Evolutionary conservation across 1,284 basidiomycete species (phyloP).

Genomic region (Sphaerobolus stellatus): DNA sequence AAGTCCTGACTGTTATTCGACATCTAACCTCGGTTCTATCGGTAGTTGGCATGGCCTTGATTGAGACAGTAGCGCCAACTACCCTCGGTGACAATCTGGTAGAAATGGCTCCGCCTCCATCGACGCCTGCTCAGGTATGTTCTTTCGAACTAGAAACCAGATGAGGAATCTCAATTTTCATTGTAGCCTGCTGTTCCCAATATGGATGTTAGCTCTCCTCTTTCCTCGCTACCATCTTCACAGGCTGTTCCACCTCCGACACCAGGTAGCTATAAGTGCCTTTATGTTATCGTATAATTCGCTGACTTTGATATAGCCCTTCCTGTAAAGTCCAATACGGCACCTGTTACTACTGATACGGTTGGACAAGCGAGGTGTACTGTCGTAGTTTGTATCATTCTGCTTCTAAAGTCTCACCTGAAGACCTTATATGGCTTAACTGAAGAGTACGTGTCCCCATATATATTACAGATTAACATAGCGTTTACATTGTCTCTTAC

Average conservation of each 20-base stretch:
- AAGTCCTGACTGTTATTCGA: slow-evolving; percentile 83
- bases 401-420: slow-evolving; percentile 82
- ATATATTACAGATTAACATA: slow-evolving; percentile 1
- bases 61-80: slow-evolving; percentile 21
- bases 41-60: slow-evolving; percentile 79
- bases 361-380: slow-evolving; percentile 45
- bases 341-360: slow-evolving; percentile 45
- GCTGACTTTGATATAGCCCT: background rate
- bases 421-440: slow-evolving; percentile 79
- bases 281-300: no score
- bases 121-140: slow-evolving; percentile 1
- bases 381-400: slow-evolving; percentile 74
- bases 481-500: slow-evolving; percentile 9
- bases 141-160: no score
- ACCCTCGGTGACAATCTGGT: background rate
- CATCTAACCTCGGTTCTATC: slow-evolving; percentile 80
- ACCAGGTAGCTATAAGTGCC: no score
- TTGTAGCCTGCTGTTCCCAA: no score
- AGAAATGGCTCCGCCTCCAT: slow-evolving; percentile 14
- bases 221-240: no score
- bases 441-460: slow-evolving; percentile 67
- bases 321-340: background rate
- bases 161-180: no score
- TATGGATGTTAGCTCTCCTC: no score
- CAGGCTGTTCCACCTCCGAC: no score